These are phyloP conservation scores for Abrus pulchellus DNA, from an alignment of 306 rosid species.

Conservation along the genomic window DNA sequence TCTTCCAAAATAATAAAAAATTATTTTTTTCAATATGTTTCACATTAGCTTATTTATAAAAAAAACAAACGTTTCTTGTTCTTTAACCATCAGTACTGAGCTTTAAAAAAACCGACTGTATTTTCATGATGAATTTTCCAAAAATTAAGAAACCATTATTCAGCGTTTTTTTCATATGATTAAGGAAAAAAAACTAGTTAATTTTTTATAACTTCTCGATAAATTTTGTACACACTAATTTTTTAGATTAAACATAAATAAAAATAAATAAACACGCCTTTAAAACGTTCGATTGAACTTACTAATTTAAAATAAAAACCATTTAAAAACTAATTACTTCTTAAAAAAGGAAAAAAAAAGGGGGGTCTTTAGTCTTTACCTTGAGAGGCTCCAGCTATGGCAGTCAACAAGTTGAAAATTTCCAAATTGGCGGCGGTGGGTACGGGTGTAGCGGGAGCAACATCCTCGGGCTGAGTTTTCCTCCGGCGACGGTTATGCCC, in stretches of 20 bases:
- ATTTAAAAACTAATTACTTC: background rate
- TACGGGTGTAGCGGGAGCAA: slow-evolving; percentile 45
- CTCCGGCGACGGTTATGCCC: slow-evolving; percentile 91
- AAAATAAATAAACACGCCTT: background rate
- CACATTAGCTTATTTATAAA: background rate
- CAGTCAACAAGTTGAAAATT: slow-evolving; percentile 74
- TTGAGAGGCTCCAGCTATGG: slow-evolving; percentile 72
- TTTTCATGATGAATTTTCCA: background rate
- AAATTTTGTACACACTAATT: background rate
- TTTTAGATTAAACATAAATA: too few relatives aligned
- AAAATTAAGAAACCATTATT: background rate
- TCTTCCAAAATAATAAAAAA: background rate
- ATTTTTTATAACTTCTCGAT: background rate
- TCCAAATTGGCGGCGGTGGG: slow-evolving; percentile 60
- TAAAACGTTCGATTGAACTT: background rate
- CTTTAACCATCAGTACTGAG: background rate
- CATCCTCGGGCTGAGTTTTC: slow-evolving; percentile 85
- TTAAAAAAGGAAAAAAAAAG: background rate
- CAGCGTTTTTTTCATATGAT: background rate
- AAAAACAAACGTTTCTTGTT: background rate
- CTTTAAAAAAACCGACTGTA: background rate
- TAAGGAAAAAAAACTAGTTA: background rate
- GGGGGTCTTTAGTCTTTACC: slow-evolving; percentile 49
- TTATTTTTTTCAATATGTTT: background rate
- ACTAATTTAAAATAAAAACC: background rate